Evolutionary conservation across 2,329 filamentous ascomycete genomes (phyloP), one percentile per base, ranked within the genome.

Genomic region (Colletotrichum eremochloae): DNA sequence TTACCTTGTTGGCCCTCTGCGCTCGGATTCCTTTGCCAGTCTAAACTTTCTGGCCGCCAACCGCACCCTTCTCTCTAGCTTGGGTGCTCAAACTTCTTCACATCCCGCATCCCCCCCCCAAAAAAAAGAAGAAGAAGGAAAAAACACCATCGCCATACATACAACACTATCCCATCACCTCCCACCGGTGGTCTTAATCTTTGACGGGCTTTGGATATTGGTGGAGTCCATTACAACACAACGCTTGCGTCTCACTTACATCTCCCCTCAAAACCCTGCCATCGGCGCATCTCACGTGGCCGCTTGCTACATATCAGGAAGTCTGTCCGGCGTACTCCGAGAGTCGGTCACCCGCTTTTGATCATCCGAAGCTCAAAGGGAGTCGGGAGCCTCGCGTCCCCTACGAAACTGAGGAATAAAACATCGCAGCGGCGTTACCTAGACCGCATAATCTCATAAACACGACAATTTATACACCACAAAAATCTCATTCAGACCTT

Each of bases 11-110:
- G 38, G 24, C 58, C 15, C 24, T 58, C 48, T 56, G 50, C 57
- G 68, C 58, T 68, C 65, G 36, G 64, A 50, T 63, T 63, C 58
- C 29, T 57, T 15, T 61, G 15, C 33, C 57, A 55, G 53, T 58
- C 60, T 68, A 52, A 52, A 57, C 57, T 62, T 20, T 20, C 46
- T 31, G n/a, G 33, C 57, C 40, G 24, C 44, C 50, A 42, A n/a
- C 50, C 58, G 42, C 15, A 20, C 24, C 52, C 48, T 24, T 63
- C 61, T 63, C 57, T 57, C 60, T 64, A 72, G 58, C 68, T 61
- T 40, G 60, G 53, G 52, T 64, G 38, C 69, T 66, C 65, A 69
- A 66, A 69, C 66, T 46, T 68, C 52, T 15, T 33, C 29, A 48
- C 40, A 66, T 58, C 63, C 57, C 58, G 42, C 64, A 60, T 20